phyloP scores from a whole-genome alignment of 768 basidiomycete genomes.

The Rubroboletus satanas region DNA sequence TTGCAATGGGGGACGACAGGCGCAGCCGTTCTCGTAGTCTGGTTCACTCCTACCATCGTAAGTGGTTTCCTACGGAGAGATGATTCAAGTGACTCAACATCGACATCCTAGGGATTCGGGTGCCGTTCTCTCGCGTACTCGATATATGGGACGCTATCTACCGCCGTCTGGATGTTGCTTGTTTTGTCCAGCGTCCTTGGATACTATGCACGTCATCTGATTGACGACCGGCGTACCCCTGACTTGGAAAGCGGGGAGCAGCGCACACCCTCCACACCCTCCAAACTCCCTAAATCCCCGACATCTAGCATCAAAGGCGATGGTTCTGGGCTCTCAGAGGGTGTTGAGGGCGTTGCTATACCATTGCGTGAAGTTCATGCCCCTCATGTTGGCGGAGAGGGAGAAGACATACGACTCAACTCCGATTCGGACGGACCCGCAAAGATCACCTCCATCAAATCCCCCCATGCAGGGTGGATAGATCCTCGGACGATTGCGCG shows the following conservation, averaged over 20 bases:
- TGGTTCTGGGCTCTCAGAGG: background rate
- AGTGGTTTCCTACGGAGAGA: background rate
- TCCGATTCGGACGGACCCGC: background rate
- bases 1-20: slow-evolving; percentile 34
- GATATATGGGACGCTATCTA: slow-evolving; percentile 29
- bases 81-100: background rate
- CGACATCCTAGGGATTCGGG: slow-evolving; percentile 25
- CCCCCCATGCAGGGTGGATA: background rate
- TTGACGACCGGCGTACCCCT: background rate
- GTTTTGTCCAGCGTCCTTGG: slow-evolving; percentile 28
- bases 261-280: background rate
- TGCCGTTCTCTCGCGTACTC: slow-evolving; percentile 34
- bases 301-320: background rate
- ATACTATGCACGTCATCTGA: slow-evolving; percentile 16
- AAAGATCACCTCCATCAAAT: background rate
- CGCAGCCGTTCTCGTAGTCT: slow-evolving; percentile 27
- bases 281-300: background rate
- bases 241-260: background rate
- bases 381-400: background rate
- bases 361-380: background rate
- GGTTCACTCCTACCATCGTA: slow-evolving; percentile 31
- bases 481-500: background rate
- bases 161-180: slow-evolving; percentile 29
- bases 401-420: background rate
- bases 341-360: background rate